These are phyloP conservation scores for Citrus inodora DNA, from an alignment of 345 rosid genomes.

Conservation along the genomic window DNA sequence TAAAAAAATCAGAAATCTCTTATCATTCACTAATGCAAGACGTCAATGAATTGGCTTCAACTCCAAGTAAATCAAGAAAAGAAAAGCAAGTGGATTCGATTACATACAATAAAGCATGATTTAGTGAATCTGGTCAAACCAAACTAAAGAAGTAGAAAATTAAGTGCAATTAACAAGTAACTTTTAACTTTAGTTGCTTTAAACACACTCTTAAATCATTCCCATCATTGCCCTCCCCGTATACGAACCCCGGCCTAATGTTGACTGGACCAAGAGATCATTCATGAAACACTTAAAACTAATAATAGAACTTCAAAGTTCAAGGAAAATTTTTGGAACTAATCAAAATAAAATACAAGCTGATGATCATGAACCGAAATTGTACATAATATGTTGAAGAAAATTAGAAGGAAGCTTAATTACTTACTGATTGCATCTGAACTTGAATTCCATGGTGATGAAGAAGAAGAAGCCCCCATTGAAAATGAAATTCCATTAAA, in stretches of 20 bases:
- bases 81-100: background rate
- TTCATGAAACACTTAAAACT: background rate
- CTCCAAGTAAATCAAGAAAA: slow-evolving; percentile 10
- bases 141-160: slow-evolving; percentile 9
- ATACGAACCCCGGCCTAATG: background rate
- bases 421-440: slow-evolving; percentile 49
- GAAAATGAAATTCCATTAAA: slow-evolving; percentile 54
- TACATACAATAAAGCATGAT: slow-evolving; percentile 14
- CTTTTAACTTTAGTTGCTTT: slow-evolving; percentile 33
- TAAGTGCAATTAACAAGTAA: slow-evolving; percentile 22
- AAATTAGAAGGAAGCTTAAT: background rate
- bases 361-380: background rate
- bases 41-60: slow-evolving; percentile 5
- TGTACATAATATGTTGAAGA: background rate
- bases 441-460: slow-evolving; percentile 53
- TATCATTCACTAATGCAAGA: slow-evolving; percentile 1
- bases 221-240: slow-evolving; percentile 9
- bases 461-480: slow-evolving; percentile 19
- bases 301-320: background rate
- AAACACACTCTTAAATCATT: slow-evolving; percentile 33
- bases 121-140: slow-evolving; percentile 12
- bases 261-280: background rate
- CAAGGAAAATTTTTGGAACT: background rate
- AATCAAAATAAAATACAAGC: background rate
- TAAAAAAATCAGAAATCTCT: background rate